Conservation (phyloP, 129 eudicot genomes). For the Pulicaria dysenterica region DNA sequence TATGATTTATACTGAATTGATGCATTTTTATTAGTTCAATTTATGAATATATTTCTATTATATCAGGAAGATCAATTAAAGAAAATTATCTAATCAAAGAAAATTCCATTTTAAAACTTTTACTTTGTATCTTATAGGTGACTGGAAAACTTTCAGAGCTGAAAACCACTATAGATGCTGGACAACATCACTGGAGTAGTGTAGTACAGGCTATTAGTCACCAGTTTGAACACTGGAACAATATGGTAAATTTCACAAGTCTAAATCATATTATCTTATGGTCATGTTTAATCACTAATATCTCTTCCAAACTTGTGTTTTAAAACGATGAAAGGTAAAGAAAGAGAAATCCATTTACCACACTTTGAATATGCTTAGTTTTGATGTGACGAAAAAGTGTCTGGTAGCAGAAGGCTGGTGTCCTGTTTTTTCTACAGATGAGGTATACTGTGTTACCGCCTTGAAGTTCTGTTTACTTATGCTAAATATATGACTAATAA, state of each 20-base stretch:
- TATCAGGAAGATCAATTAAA: too few species aligned
- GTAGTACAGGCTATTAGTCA: slow-evolving; percentile 61
- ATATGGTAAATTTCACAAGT: slow-evolving; percentile 50
- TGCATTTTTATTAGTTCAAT: slow-evolving; percentile 2
- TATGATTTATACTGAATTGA: slow-evolving; percentile 7
- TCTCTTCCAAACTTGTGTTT: slow-evolving; percentile 17
- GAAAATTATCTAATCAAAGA: too few species aligned
- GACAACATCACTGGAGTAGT: slow-evolving; percentile 64
- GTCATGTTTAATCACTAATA: slow-evolving; percentile 23
- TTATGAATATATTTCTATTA: slow-evolving; percentile 3
- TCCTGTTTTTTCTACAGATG: slow-evolving; percentile 68
- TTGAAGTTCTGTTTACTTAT: neutral
- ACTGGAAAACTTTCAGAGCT: slow-evolving; percentile 73
- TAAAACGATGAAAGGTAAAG: slow-evolving; percentile 55
- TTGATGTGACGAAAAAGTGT: slow-evolving; percentile 90
- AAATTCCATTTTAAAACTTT: too few species aligned
- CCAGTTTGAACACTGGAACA: slow-evolving; percentile 79
- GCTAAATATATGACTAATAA: neutral
- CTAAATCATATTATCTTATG: neutral
- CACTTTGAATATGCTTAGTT: slow-evolving; percentile 75
- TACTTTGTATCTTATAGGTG: slow-evolving; percentile 44
- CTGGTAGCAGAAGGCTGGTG: slow-evolving; percentile 99
- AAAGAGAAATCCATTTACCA: slow-evolving; percentile 83
- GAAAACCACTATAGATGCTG: slow-evolving; percentile 77
- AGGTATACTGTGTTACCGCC: slow-evolving; percentile 46